Base-by-base conservation (phyloP, 306 rosid species). In the Fagus sylvatica region DNA sequence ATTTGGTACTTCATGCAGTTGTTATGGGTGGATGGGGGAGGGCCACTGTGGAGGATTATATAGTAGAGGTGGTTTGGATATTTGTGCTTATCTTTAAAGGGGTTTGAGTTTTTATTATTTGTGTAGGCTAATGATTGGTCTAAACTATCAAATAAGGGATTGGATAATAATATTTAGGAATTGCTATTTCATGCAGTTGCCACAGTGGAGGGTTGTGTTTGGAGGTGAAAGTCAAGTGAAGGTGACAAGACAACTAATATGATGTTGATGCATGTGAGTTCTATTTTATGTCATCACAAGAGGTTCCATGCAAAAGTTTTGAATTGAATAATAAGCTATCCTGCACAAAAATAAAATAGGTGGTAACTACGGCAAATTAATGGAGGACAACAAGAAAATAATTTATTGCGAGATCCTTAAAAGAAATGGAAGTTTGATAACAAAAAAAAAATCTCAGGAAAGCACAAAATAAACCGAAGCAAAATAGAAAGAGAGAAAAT, bases 181-280 rank as follows among this genome's bases (percentile, higher is more conserved):
- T 80, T 15, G 53, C 53, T 73, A 69, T 46, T 43, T 76, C 53
- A 22, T 72, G 74, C 65, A 28, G 67, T 28, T 64, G 43, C 30
- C 77, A 10, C 30, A 16, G 15, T 17, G 11, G 39, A 64, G 70
- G 5, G 7, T 17, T 39, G 48, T 17, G n/a, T 7, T 36, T 39
- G 46, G 28, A 11, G 2, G 16, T 39, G 71, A 39, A 78, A 74
- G 82, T 49, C 51, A 75, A 72, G 59, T 53, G 70, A 53, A 48
- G 55, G 71, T 85, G 78, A 17, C 73, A 75, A 78, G 78, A 17
- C 73, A 75, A 78, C 55, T 46, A 74, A 60, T 17, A 72, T 78
- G 82, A 83, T 55, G 69, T 73, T 42, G 78, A 39, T 81, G 8
- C 51, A 72, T 75, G 33, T 37, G 32, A 74, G 76, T 76, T 61